Base-by-base conservation (phyloP, 768 basidiomycete species). In the Dendrothele bispora region DNA sequence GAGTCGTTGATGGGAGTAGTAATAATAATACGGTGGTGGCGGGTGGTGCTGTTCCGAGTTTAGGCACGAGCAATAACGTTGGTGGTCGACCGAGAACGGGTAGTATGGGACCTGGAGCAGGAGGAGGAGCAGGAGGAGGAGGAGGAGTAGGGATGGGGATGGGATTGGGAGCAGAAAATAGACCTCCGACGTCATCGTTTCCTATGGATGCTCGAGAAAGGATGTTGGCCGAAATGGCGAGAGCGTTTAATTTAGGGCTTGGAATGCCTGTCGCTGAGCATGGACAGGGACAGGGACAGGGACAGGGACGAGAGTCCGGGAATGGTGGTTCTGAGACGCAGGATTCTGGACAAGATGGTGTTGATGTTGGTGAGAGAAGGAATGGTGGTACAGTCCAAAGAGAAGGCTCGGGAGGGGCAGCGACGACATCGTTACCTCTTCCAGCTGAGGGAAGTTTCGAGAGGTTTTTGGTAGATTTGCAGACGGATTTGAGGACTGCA, bases 141-240 rank as follows among this genome's bases (percentile, higher is more conserved):
- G 85, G 10, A 76, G 85, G 68, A 73, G 86, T 22, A 78, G 29
- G 80, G 83, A 1, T 88, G 85, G 86, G 74, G 79, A 43, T 80
- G 73, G 43, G 73, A 88, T 41, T 77, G 86, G 7, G 86, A 88
- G 48, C 77, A 86, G 21, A n/a, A n/a, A n/a, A 69, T 88, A 29
- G 84, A 83, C 7, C 64, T 84, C 14, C 69, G 78, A 15, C 60
- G 62, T 17, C 61, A 17, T 44, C 61, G 29, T 48, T 59, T 37
- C 50, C 64, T 39, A 24, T 67, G 37, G 79, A 87, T 61, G 79
- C 85, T 43, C 63, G 87, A 35, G 83, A 88, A 55, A 65, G 81
- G 38, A 86, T 91, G 78, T 72, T 91, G 39, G 80, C 84, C 1
- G 88, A 91, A 62, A 89, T 90, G 85, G 85, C 86, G 21, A 72